These are phyloP conservation scores for Scheffersomyces stipitis DNA, from an alignment of 805 yeast species.

Conservation along the genomic window DNA sequence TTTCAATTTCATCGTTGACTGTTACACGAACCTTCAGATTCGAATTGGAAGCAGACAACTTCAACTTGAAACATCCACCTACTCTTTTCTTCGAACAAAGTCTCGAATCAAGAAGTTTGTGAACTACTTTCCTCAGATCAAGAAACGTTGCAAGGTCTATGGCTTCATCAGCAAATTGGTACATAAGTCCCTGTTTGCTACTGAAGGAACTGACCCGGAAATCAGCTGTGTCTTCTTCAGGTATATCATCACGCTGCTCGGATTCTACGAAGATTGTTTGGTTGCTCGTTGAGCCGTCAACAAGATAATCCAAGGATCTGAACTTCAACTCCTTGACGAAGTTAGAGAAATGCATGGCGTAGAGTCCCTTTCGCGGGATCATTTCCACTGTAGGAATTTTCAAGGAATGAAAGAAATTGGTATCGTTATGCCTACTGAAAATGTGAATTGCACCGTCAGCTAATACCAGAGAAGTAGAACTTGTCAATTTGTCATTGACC, in stretches of 20 bases:
- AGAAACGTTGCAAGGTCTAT: slow-evolving; percentile 26
- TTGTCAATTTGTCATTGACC: slow-evolving; percentile 18
- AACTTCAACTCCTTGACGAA: slow-evolving; percentile 72
- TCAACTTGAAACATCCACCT: slow-evolving; percentile 50
- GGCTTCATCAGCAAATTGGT: slow-evolving; percentile 60
- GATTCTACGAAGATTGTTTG: slow-evolving; percentile 63
- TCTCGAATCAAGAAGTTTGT: slow-evolving; percentile 48
- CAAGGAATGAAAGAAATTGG: slow-evolving; percentile 20
- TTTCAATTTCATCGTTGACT: slow-evolving; percentile 58
- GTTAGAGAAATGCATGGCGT: slow-evolving; percentile 48
- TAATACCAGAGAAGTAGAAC: slow-evolving; percentile 16
- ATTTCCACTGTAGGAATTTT: slow-evolving; percentile 22
- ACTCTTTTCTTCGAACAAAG: slow-evolving; percentile 62
- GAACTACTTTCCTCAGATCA: slow-evolving; percentile 7
- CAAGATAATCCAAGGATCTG: slow-evolving; percentile 52
- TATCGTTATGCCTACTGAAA: slow-evolving; percentile 15
- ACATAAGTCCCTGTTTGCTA: slow-evolving; percentile 42
- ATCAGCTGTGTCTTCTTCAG: slow-evolving; percentile 18
- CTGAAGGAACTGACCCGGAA: slow-evolving; percentile 22
- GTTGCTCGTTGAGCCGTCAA: slow-evolving; percentile 50
- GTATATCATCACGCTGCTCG: slow-evolving; percentile 34
- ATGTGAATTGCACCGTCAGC: slow-evolving; percentile 38
- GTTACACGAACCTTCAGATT: slow-evolving; percentile 18
- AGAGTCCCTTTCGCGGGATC: slow-evolving; percentile 36
- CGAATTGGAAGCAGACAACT: slow-evolving; percentile 26